phyloP scores from a whole-genome alignment of 768 basidiomycete species.

The Trametes punicea region DNA sequence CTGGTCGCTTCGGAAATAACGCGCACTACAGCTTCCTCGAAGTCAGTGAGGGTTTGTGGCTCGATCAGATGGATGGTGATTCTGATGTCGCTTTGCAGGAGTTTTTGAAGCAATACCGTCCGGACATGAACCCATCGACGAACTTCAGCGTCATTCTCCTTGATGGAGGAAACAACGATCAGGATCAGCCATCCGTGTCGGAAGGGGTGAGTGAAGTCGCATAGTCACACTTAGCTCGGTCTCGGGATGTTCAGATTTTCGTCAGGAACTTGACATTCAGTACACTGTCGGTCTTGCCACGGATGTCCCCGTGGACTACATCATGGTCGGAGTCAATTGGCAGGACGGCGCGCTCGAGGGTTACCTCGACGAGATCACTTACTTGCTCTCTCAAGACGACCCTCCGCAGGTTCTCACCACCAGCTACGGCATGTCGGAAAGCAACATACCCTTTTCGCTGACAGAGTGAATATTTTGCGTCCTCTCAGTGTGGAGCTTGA shows the following conservation, averaged over 20 bases:
- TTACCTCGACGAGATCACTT: conserved; percentile 50
- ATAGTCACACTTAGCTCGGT: not conserved
- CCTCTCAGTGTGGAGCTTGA: not conserved
- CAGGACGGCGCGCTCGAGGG: conserved; percentile 23
- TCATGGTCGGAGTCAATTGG: conserved; percentile 23
- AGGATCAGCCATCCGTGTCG: conserved; percentile 41
- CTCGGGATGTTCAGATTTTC: not conserved
- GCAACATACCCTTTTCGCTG: conserved; percentile 56
- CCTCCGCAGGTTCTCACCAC: conserved; percentile 60
- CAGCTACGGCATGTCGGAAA: conserved; percentile 70
- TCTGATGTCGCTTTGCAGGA: conserved; percentile 45
- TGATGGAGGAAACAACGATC: conserved; percentile 59
- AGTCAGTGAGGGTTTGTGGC: not conserved
- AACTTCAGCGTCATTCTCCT: conserved; percentile 19
- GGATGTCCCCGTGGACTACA: conserved; percentile 27
- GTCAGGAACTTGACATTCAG: conserved; percentile 33
- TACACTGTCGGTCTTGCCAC: conserved; percentile 31
- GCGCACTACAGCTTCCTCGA: conserved; percentile 23
- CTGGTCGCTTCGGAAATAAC: conserved; percentile 30
- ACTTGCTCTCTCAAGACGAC: conserved; percentile 40
- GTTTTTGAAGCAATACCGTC: conserved; percentile 36
- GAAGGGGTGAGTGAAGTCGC: conserved; percentile 50
- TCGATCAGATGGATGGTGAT: conserved; percentile 25
- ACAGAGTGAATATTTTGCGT: conserved; percentile 37
- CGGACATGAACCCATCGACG: conserved; percentile 19